A percentile compares a stretch with the other conserved stretches of the same genome.
Conservation (phyloP, 768 basidiomycete genomes). For the Collybiopsis confluens region DNA sequence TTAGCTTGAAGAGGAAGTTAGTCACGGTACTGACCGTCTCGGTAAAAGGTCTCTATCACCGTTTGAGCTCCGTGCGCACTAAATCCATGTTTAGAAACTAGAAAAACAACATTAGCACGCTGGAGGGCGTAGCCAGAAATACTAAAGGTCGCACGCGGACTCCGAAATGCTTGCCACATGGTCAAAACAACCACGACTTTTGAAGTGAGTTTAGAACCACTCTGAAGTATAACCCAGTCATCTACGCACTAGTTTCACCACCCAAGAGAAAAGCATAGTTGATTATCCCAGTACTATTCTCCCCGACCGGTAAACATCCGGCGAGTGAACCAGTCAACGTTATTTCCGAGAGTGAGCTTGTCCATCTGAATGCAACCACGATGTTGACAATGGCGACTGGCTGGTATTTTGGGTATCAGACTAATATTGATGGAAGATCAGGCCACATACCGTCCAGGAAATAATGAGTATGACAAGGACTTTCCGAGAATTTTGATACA, state of each 20-base stretch:
- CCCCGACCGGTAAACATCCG: neutral
- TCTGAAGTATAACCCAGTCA: neutral
- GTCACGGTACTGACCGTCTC: neutral
- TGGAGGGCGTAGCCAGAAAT: neutral
- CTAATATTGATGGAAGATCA: neutral
- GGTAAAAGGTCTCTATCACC: neutral
- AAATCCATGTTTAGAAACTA: neutral
- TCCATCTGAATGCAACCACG: neutral
- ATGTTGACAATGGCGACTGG: neutral
- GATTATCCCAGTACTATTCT: neutral
- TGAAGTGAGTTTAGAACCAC: neutral
- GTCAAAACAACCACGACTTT: neutral
- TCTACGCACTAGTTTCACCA: neutral
- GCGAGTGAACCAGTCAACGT: neutral
- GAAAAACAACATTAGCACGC: neutral
- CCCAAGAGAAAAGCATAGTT: neutral
- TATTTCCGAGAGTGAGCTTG: neutral
- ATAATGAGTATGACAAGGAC: neutral
- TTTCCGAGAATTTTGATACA: conserved; percentile 2
- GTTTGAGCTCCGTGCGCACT: neutral
- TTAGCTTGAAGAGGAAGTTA: no score
- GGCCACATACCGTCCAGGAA: neutral
- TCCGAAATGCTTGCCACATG: neutral
- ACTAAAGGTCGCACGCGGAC: neutral
- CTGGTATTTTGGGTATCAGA: neutral